Evolutionary conservation across 106 monocot genomes (phyloP).

Genomic region (Apostasia shenzhenica): DNA sequence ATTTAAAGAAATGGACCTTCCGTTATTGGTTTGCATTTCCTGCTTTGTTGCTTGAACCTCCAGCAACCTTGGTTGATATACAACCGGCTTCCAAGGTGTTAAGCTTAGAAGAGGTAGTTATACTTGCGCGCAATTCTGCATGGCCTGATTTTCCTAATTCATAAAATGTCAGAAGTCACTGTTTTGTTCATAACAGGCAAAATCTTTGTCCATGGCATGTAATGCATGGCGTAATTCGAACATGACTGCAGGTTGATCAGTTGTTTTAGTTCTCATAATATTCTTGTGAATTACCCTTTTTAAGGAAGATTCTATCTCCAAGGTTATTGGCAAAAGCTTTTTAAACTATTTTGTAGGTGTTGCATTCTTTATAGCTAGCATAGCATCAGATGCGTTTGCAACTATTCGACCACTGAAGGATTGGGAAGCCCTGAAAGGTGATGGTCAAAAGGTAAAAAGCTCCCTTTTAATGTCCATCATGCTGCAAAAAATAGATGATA

Average conservation of each 20-base stretch:
- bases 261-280: neutral
- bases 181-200: slow-evolving; percentile 28
- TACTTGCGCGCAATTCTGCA: neutral
- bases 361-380: slow-evolving; percentile 77
- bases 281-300: neutral
- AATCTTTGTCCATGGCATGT: slow-evolving; percentile 51
- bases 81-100: slow-evolving; percentile 53
- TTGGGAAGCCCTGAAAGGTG: slow-evolving; percentile 47
- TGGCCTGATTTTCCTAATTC: neutral
- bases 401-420: slow-evolving; percentile 73
- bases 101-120: slow-evolving; percentile 55
- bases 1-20: slow-evolving; percentile 88
- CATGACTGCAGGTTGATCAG: slow-evolving; percentile 51
- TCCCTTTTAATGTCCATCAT: too few species aligned
- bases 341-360: slow-evolving; percentile 33
- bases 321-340: neutral
- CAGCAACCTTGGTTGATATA: slow-evolving; percentile 50
- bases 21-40: slow-evolving; percentile 92
- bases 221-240: slow-evolving; percentile 79
- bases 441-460: slow-evolving; percentile 53
- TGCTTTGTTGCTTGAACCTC: slow-evolving; percentile 79
- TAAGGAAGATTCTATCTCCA: neutral
- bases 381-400: slow-evolving; percentile 49
- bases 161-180: slow-evolving; percentile 1
- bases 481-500: too few species aligned